Evolutionary conservation across 768 basidiomycete species (phyloP).

Genomic region (Boletus edulis): DNA sequence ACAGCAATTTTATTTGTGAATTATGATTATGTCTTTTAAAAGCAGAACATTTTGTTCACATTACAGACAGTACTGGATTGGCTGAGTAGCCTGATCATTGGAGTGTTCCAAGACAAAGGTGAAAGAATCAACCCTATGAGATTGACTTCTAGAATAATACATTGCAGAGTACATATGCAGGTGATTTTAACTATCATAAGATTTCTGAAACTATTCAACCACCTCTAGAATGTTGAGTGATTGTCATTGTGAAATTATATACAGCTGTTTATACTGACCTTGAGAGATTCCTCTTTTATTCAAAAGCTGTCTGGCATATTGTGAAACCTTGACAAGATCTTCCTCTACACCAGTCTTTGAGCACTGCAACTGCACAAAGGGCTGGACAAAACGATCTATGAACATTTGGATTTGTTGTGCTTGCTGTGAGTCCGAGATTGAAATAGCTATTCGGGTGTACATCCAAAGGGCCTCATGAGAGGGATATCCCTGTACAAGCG

Average conservation of each 20-base stretch:
- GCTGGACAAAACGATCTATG: conserved; percentile 13
- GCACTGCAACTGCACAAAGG: conserved; percentile 7
- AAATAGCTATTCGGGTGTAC: conserved; percentile 31
- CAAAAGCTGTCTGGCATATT: conserved; percentile 13
- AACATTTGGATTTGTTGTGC: conserved; percentile 8
- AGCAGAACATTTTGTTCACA: no score
- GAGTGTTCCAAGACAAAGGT: no score
- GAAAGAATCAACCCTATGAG: no score
- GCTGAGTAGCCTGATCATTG: no score
- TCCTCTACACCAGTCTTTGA: neutral
- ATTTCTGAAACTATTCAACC: no score
- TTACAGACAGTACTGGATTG: no score
- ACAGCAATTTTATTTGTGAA: no score
- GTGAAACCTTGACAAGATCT: neutral
- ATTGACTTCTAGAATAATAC: no score
- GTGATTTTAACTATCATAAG: no score
- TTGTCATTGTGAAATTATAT: neutral
- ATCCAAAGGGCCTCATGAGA: conserved; percentile 64
- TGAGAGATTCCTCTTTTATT: neutral
- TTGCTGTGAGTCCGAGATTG: neutral
- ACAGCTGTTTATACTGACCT: neutral
- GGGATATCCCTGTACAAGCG: conserved; percentile 51
- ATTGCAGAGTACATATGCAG: no score
- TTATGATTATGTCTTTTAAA: no score
- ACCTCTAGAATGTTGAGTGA: no score